Conservation (phyloP, 441 rosid genomes). For the Syzygium syzygioides region DNA sequence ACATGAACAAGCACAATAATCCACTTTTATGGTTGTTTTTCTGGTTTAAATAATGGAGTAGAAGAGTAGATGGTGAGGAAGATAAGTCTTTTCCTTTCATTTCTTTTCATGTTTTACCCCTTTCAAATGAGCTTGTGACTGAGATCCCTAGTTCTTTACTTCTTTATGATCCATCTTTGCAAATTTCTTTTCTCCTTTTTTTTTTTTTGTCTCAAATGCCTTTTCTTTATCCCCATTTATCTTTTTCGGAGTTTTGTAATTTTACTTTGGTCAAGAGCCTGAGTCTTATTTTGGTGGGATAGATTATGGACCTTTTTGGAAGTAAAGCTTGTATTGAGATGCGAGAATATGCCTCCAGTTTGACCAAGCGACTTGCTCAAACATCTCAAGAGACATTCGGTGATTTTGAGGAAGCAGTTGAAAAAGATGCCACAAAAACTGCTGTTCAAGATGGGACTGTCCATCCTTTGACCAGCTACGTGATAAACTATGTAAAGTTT, state of each 20-base stretch:
- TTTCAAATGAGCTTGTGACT: not conserved
- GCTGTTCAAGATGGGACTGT: constrained; percentile 95
- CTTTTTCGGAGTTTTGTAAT: not conserved
- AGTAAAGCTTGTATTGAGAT: constrained; percentile 66
- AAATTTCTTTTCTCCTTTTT: not conserved
- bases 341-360: constrained; percentile 60
- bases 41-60: not conserved
- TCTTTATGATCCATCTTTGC: not conserved
- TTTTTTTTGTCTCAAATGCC: not conserved
- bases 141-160: not conserved
- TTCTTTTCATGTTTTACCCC: not conserved
- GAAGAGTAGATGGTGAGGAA: not conserved
- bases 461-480: constrained; percentile 96
- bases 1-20: not conserved
- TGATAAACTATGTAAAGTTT: constrained; percentile 91
- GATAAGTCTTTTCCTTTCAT: not conserved
- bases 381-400: constrained; percentile 91
- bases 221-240: not conserved
- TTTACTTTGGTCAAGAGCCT: not conserved
- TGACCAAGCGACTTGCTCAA: constrained; percentile 79
- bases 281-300: not conserved
- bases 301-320: constrained; percentile 65
- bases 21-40: not conserved
- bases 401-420: constrained; percentile 98
- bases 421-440: constrained; percentile 93